Evolutionary conservation across 768 basidiomycete genomes (phyloP).

Genomic region (Leccinum rimulosum): DNA sequence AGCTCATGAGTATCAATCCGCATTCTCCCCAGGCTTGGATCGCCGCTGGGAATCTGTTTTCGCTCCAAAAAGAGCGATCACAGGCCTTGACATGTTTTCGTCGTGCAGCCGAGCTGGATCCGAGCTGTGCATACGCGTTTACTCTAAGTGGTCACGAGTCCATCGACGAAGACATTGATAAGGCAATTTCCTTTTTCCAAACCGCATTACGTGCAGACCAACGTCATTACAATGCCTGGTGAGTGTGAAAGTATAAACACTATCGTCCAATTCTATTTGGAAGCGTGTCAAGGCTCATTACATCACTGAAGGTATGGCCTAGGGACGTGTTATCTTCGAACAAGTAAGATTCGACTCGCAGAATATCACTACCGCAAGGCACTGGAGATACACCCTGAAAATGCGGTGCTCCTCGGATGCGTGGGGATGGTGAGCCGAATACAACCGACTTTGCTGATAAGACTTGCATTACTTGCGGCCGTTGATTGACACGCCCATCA

Average conservation of each 20-base stretch:
- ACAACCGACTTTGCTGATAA: conserved; percentile 19
- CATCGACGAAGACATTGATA: conserved; percentile 92
- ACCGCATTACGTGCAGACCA: conserved; percentile 87
- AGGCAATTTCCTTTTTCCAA: conserved; percentile 89
- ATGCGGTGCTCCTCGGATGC: conserved; percentile 94
- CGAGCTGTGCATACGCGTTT: conserved; percentile 91
- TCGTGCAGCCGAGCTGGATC: conserved; percentile 86
- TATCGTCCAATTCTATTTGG: background rate
- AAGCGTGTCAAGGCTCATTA: conserved; percentile 22
- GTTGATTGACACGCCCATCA: conserved; percentile 20
- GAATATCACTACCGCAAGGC: conserved; percentile 97
- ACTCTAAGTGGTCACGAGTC: conserved; percentile 97
- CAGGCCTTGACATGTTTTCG: conserved; percentile 94
- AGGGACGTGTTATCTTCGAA: conserved; percentile 92
- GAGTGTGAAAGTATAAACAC: conserved; percentile 33
- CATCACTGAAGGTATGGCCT: conserved; percentile 84
- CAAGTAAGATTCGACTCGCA: conserved; percentile 89
- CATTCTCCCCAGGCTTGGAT: conserved; percentile 91
- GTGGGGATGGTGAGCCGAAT: conserved; percentile 83
- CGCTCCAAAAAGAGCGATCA: conserved; percentile 88
- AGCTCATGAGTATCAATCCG: conserved; percentile 82
- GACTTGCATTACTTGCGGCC: conserved; percentile 3
- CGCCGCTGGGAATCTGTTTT: conserved; percentile 93
- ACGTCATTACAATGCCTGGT: conserved; percentile 99
- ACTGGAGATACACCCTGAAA: conserved; percentile 87